Conservation (phyloP, 345 rosid species). For the Eucalyptus erythrocorys region DNA sequence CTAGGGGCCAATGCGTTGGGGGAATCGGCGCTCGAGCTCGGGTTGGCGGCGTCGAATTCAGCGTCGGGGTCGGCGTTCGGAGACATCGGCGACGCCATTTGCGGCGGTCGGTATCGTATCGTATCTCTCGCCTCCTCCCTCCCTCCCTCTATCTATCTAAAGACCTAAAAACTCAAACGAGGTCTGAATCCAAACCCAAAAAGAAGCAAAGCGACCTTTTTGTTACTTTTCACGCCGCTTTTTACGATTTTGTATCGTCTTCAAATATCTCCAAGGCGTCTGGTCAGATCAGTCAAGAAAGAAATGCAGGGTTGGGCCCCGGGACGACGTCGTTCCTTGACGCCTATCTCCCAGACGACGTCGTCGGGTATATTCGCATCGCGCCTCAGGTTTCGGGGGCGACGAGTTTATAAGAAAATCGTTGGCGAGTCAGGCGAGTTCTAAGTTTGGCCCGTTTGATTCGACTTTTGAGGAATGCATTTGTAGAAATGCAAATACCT, state of each 20-base stretch:
- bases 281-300: no score
- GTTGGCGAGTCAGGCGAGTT: not conserved
- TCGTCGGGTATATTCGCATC: not conserved
- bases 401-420: not conserved
- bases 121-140: not conserved
- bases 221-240: not conserved
- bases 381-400: not conserved
- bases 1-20: slow-evolving; percentile 28
- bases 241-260: not conserved
- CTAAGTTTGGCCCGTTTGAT: no score
- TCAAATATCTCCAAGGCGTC: not conserved
- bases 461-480: no score
- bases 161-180: not conserved
- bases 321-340: not conserved
- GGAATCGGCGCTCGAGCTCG: slow-evolving; percentile 13
- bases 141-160: not conserved
- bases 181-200: not conserved
- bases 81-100: slow-evolving; percentile 27
- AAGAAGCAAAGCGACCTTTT: not conserved
- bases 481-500: no score
- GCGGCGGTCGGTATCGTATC: not conserved
- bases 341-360: not conserved
- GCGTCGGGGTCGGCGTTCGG: slow-evolving; percentile 10
- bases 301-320: no score
- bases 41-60: slow-evolving; percentile 8